Percentiles rank a stretch among this genome's conserved stretches.
Evolutionary conservation across 192 early-diverging fungal genomes (phyloP).

Genomic region (Gonapodya prolifera): DNA sequence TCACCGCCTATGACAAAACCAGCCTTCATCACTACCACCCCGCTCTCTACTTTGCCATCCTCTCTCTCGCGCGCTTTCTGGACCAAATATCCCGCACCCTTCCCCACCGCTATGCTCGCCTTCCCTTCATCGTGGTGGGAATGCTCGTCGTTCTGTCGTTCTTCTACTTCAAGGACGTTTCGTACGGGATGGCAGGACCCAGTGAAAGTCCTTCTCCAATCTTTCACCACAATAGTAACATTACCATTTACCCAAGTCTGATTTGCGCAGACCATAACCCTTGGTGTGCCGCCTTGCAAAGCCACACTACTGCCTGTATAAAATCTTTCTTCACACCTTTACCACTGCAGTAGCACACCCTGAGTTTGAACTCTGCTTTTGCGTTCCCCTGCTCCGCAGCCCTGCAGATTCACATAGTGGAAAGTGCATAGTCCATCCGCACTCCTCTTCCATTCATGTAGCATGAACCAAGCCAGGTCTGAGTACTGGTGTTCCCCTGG

Average conservation of each 20-base stretch:
- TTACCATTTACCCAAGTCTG: no score
- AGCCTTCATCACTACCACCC: conserved; percentile 93
- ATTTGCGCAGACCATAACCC: no score
- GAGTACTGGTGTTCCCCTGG: no score
- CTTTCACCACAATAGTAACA: no score
- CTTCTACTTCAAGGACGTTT: not conserved
- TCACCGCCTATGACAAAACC: no score
- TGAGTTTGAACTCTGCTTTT: conserved; percentile 32
- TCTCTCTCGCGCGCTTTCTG: conserved; percentile 54
- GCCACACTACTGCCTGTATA: no score
- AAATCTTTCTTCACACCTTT: no score
- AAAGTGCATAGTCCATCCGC: conserved; percentile 41
- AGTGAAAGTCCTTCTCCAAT: no score
- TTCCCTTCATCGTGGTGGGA: not conserved
- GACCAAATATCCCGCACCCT: conserved; percentile 30
- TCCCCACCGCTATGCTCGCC: not conserved
- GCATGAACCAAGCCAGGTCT: no score
- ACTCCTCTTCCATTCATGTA: no score
- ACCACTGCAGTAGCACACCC: conserved; percentile 34
- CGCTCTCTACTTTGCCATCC: conserved; percentile 73
- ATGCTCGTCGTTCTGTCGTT: not conserved
- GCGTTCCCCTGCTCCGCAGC: conserved; percentile 29
- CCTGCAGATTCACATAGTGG: conserved; percentile 34
- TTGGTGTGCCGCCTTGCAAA: no score
- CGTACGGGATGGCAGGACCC: not conserved